Evolutionary conservation across 75 land plant genomes (phyloP), one percentile per base, ranked within the genome.

Genomic region (Pinus tabuliformis): DNA sequence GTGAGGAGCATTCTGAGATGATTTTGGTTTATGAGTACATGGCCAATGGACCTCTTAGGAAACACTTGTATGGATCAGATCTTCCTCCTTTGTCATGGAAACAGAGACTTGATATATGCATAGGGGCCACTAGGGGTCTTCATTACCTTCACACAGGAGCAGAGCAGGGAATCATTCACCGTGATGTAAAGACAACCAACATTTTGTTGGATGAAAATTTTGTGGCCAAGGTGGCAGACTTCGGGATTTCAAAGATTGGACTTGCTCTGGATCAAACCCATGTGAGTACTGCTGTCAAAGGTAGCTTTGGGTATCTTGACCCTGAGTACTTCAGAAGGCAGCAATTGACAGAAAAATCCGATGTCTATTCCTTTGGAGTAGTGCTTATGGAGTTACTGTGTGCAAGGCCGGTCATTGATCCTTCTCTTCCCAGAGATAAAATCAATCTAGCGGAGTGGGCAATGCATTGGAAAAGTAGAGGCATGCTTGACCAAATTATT

Each of bases 291-390:
- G 89, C 88, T 17, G 89, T 87, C 59, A 87, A 87, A 81, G 89
- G 89, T 18, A 87, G 89, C 56, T 87, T 87, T 49, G 89, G 89
- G 4, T 87, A 87, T 57, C 75, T 87, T 16, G 89, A 87, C 74
- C 88, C 88, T 2, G 89, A 87, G 78, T 87, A 87, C 73, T 87
- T 82, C 61, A 73, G 89, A 61, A 58, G 88, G 73, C 89, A 82
- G 77, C 81, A 76, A 80, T 75, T 87, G 42, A 87, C 89, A 0
- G 89, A 87, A 78, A 87, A 87, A 76, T 93, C 97, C 2, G 98
- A 95, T 72, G 97, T 95, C 24, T 95, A 94, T 85, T 96, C 99
- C 13, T 96, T 96, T 62, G 99, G 99, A 14, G 99, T 96, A 16
- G 92, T 96, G 22, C 86, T 96, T 16, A 80, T 96, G 57, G 97